phyloP scores from a whole-genome alignment of 768 basidiomycete genomes.

The Lyophyllum decastes region DNA sequence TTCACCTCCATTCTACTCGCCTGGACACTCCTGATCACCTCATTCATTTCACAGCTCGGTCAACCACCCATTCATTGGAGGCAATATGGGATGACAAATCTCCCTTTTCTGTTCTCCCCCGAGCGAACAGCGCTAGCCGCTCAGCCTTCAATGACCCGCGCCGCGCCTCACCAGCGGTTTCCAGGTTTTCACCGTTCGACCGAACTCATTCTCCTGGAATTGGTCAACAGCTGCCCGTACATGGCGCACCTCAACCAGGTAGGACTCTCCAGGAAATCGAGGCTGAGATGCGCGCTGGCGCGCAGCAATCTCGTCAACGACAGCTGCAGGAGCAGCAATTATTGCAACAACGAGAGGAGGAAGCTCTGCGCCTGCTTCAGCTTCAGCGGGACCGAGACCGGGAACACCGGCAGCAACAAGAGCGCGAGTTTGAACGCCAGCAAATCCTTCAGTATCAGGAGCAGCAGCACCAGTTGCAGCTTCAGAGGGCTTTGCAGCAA shows the following conservation, averaged over 20 bases:
- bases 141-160: conserved; percentile 35
- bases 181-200: conserved; percentile 43
- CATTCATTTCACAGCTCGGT: conserved; percentile 31
- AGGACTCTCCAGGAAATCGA: conserved; percentile 83
- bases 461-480: conserved; percentile 50
- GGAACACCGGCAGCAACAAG: conserved; percentile 32
- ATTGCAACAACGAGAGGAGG: conserved; percentile 43
- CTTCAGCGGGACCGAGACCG: conserved; percentile 38
- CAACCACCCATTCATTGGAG: conserved; percentile 55
- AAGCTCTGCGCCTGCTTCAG: conserved; percentile 27
- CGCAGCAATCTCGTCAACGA: conserved; percentile 41
- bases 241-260: conserved; percentile 34
- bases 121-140: conserved; percentile 49
- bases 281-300: conserved; percentile 74
- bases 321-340: conserved; percentile 36
- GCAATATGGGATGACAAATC: conserved; percentile 85
- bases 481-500: conserved; percentile 46
- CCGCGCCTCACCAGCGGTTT: conserved; percentile 29
- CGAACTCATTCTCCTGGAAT: conserved; percentile 20
- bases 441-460: conserved; percentile 51
- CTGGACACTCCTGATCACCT: conserved; percentile 13
- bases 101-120: conserved; percentile 67
- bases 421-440: conserved; percentile 40
- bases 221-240: conserved; percentile 34
- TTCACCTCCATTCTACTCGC: conserved; percentile 6